phyloP scores from a whole-genome alignment of 768 basidiomycete genomes.

The Calocera cornea region DNA sequence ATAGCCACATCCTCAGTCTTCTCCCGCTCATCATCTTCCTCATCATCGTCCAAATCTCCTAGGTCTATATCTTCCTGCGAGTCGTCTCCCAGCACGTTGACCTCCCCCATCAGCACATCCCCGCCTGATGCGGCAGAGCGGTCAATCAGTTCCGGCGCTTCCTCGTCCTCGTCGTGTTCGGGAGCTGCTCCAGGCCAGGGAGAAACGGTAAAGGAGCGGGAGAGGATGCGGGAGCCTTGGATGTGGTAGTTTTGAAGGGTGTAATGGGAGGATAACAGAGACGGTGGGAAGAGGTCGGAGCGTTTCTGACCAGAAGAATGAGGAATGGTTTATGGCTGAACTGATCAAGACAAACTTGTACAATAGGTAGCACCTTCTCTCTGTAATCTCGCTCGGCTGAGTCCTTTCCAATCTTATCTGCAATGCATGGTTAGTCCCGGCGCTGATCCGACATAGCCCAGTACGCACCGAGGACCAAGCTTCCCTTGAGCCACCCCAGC shows the following conservation, averaged over 20 bases:
- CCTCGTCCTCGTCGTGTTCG: slow-evolving; percentile 16
- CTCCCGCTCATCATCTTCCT: slow-evolving; percentile 35
- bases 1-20: slow-evolving; percentile 61
- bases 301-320: slow-evolving; percentile 36
- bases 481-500: slow-evolving; percentile 60
- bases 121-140: background rate
- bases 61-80: slow-evolving; percentile 8
- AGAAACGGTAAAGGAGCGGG: slow-evolving; percentile 79
- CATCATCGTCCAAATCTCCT: slow-evolving; percentile 10
- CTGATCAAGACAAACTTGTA: slow-evolving; percentile 38
- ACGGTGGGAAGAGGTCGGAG: slow-evolving; percentile 54
- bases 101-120: slow-evolving; percentile 25
- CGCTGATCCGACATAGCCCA: slow-evolving; percentile 20
- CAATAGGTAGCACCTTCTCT: slow-evolving; percentile 51
- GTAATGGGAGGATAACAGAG: slow-evolving; percentile 37
- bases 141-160: slow-evolving; percentile 16
- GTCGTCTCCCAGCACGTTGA: slow-evolving; percentile 13
- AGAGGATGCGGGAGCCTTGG: slow-evolving; percentile 84
- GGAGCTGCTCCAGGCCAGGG: slow-evolving; percentile 30
- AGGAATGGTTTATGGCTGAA: background rate
- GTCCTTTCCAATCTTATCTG: slow-evolving; percentile 76
- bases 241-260: slow-evolving; percentile 66
- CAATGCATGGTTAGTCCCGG: background rate
- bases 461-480: slow-evolving; percentile 63
- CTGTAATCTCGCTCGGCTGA: slow-evolving; percentile 65